Conservation (phyloP, 306 rosid genomes). For the Coriaria nepalensis region DNA sequence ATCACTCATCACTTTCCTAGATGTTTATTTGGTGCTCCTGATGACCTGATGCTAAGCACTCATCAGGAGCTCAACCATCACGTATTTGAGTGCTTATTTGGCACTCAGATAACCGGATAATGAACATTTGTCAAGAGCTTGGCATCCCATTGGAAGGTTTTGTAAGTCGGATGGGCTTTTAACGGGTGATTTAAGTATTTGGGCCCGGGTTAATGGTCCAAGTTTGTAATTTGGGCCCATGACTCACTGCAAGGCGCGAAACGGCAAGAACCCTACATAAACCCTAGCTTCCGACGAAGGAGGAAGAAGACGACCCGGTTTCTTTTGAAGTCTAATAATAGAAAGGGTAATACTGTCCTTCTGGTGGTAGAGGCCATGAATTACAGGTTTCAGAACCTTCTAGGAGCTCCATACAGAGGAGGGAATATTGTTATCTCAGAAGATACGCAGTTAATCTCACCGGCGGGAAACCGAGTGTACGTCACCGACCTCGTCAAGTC, state of each 20-base stretch:
- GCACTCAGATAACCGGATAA: too few relatives aligned
- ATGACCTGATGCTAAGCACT: too few relatives aligned
- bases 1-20: too few relatives aligned
- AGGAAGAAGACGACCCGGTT: not conserved
- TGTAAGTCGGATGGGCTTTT: too few relatives aligned
- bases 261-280: constrained; percentile 11
- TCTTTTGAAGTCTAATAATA: not conserved
- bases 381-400: constrained; percentile 76
- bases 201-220: too few relatives aligned
- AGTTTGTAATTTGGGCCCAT: too few relatives aligned
- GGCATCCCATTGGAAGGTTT: too few relatives aligned
- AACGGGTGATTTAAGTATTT: too few relatives aligned
- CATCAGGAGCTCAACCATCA: too few relatives aligned
- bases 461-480: constrained; percentile 73
- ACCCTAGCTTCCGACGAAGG: constrained; percentile 5
- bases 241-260: not conserved
- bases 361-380: constrained; percentile 33
- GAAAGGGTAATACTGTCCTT: not conserved
- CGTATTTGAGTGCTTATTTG: too few relatives aligned
- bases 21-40: too few relatives aligned
- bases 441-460: constrained; percentile 59
- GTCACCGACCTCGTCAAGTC: constrained; percentile 74
- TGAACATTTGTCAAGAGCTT: too few relatives aligned
- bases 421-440: constrained; percentile 57
- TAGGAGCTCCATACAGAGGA: constrained; percentile 94